Conservation (phyloP, 148 eudicot species). For the Vaccinium myrtillus region DNA sequence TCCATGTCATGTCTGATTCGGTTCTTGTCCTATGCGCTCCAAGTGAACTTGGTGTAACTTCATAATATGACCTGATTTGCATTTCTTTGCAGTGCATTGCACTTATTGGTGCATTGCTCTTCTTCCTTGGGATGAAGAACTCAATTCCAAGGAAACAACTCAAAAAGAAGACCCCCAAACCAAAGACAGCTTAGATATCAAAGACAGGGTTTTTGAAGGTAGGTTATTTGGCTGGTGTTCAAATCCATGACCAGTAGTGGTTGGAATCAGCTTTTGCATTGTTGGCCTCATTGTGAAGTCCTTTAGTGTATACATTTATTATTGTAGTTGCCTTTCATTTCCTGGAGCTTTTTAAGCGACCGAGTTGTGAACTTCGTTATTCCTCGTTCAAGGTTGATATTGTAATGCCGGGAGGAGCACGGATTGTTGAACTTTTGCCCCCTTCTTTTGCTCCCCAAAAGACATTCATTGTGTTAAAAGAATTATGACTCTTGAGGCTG, state of each 20-base stretch:
- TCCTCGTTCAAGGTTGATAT: not conserved
- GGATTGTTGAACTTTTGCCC: not conserved
- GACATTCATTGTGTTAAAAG: not conserved
- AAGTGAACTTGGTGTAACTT: constrained; percentile 1
- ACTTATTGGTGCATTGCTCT: constrained; percentile 63
- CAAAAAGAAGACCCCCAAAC: constrained; percentile 52
- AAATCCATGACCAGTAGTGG: not conserved
- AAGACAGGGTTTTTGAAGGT: not conserved
- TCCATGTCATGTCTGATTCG: not conserved
- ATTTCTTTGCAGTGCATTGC: constrained; percentile 49
- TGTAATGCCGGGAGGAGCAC: not conserved
- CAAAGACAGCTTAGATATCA: constrained; percentile 42
- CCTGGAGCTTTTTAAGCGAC: not conserved
- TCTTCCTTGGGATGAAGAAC: constrained; percentile 67
- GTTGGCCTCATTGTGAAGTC: not conserved
- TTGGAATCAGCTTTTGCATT: not conserved
- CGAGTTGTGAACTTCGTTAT: not conserved
- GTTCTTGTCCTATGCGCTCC: not conserved
- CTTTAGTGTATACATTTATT: not conserved
- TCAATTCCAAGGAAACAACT: constrained; percentile 49
- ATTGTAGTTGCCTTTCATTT: not conserved
- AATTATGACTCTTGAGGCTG: not conserved
- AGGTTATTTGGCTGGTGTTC: not conserved
- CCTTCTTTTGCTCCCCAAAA: no score
- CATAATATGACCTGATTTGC: not conserved